Percentiles rank a stretch among this genome's conserved stretches.
Conservation (phyloP, 2,329 filamentous ascomycete species). For the Ophiocordyceps australis region DNA sequence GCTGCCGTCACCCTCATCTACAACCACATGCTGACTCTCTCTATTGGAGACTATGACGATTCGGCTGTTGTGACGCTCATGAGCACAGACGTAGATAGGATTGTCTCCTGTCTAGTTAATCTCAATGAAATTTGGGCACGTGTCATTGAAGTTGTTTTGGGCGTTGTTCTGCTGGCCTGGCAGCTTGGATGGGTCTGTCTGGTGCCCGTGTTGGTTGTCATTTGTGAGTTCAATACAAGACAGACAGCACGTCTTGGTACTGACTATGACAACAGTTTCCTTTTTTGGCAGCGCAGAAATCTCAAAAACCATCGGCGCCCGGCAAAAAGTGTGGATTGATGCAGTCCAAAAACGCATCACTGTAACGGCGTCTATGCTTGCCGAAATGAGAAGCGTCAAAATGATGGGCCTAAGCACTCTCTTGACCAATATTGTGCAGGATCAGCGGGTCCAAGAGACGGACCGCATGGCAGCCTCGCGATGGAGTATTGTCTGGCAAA, state of each 20-base stretch:
- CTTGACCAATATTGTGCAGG: constrained; percentile 12
- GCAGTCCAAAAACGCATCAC: constrained; percentile 5
- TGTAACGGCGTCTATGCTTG: constrained; percentile 10
- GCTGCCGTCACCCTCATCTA: constrained; percentile 5
- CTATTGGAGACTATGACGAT: constrained; percentile 3
- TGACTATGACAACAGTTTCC: constrained; percentile 1
- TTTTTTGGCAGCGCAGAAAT: constrained; percentile 4
- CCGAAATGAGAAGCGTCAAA: constrained; percentile 19
- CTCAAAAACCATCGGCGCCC: constrained; percentile 3
- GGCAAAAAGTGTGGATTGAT: constrained; percentile 5
- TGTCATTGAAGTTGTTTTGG: constrained; percentile 5
- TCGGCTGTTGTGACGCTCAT: constrained; percentile 4
- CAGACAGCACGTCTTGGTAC: not conserved
- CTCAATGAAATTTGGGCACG: constrained; percentile 7
- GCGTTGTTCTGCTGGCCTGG: constrained; percentile 4
- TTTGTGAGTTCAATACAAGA: constrained; percentile 1
- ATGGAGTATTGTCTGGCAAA: constrained; percentile 5
- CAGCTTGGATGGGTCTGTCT: constrained; percentile 6
- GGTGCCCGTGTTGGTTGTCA: constrained; percentile 5
- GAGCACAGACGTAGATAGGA: constrained; percentile 4
- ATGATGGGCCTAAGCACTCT: constrained; percentile 18
- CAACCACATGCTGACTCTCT: constrained; percentile 4
- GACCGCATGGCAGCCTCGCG: constrained; percentile 2
- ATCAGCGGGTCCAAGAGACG: constrained; percentile 13
- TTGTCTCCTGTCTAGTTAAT: constrained; percentile 2